These are phyloP conservation scores for Fusarium domesticum DNA, from an alignment of 2,329 filamentous ascomycete genomes.

Conservation along the genomic window DNA sequence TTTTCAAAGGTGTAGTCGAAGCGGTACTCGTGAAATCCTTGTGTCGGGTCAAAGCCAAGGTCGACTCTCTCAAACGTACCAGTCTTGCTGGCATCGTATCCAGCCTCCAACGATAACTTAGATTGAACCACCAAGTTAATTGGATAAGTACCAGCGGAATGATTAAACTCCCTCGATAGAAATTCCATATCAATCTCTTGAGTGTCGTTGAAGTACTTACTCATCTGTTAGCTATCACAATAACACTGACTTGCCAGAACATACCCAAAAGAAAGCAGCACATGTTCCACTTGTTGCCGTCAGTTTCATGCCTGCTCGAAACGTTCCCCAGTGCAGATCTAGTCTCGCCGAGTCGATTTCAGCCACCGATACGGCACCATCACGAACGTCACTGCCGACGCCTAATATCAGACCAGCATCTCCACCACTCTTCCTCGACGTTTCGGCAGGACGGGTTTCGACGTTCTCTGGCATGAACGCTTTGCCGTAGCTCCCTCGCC, in stretches of 20 bases:
- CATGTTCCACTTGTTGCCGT: constrained; percentile 64
- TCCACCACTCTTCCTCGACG: constrained; percentile 31
- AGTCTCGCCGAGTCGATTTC: constrained; percentile 60
- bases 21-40: constrained; percentile 71
- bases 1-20: constrained; percentile 66
- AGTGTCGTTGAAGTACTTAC: constrained; percentile 71
- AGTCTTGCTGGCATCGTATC: constrained; percentile 61
- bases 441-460: constrained; percentile 35
- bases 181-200: constrained; percentile 83
- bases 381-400: constrained; percentile 46
- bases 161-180: constrained; percentile 62
- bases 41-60: constrained; percentile 64
- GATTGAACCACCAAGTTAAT: constrained; percentile 77
- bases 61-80: constrained; percentile 55
- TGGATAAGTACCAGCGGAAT: constrained; percentile 48
- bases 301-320: constrained; percentile 64
- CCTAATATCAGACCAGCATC: constrained; percentile 55
- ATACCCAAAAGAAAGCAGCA: constrained; percentile 75
- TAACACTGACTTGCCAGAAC: constrained; percentile 20
- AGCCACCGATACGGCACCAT: constrained; percentile 54
- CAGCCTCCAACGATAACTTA: constrained; percentile 52
- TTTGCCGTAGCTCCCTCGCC: constrained; percentile 65
- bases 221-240: constrained; percentile 1
- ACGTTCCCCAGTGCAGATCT: constrained; percentile 69
- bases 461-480: constrained; percentile 58